Evolutionary conservation across 106 monocot species (phyloP), one percentile per base, ranked within the genome.

Genomic region (Acorus gramineus): DNA sequence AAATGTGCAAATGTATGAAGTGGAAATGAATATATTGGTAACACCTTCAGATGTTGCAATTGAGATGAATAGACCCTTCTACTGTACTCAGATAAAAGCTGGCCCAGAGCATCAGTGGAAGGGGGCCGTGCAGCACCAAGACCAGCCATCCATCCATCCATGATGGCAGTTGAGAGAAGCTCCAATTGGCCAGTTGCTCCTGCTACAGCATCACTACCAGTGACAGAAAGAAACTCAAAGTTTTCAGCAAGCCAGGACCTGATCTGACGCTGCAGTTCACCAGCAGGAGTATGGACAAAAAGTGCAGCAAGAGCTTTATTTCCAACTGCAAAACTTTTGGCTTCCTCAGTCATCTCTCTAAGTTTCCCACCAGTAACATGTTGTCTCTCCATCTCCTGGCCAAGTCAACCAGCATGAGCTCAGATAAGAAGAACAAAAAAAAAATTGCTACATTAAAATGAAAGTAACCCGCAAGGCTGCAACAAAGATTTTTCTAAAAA

Each of bases 101-200:
- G 96, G 4, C 96, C 96, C 46, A 98, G 68, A 72, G 96, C 91
- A 84, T 98, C 96, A 50, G 96, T 98, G 59, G 65, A 77, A 9
- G 83, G 87, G 65, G 28, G 83, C 57, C 81, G 85, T 48, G 96
- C 85, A 71, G 87, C 72, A 67, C 96, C 96, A 66, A 98, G 87
- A 64, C 96, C 96, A 73, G 96, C 87, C 96, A 98, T 98, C 96
- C 96, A 98, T 60, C 96, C 96, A 81, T 98, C 96, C 96, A 98
- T 98, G 56, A 98, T 98, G 53, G 96, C 96, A 65, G 92, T 98
- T 4, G 96, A 98, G 4, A 98, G 63, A 71, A 92, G 83, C 68
- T 98, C 96, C 53, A 92, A 62, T 53, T 98, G 85, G 2, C 91
- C 92, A 9, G 82, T 79, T 14, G 82, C 58, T 68, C 84, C 95